Conservation (phyloP, 2,329 filamentous ascomycete species). For the Ascochyta clinopodiicola region DNA sequence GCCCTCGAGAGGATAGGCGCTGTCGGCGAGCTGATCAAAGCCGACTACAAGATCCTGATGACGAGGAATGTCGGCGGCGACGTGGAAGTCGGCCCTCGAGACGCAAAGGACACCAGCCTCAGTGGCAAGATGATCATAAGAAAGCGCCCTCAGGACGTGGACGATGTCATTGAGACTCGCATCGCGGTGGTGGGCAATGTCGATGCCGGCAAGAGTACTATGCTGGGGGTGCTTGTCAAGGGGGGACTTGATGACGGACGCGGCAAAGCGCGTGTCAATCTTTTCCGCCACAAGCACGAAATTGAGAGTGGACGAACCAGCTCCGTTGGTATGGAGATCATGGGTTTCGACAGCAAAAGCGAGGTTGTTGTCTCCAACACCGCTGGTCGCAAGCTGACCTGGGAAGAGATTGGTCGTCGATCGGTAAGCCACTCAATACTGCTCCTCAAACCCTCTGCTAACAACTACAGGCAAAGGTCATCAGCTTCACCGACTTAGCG, state of each 20-base stretch:
- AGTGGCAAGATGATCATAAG: conserved; percentile 89
- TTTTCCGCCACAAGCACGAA: conserved; percentile 98
- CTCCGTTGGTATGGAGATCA: conserved; percentile 95
- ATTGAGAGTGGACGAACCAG: conserved; percentile 94
- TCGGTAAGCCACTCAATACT: conserved; percentile 59
- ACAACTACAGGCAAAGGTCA: conserved; percentile 75
- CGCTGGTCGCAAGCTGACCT: conserved; percentile 85
- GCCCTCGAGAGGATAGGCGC: conserved; percentile 71
- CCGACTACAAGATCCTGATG: conserved; percentile 81
- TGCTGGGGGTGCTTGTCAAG: conserved; percentile 94
- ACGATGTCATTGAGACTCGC: conserved; percentile 92
- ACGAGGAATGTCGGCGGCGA: conserved; percentile 88
- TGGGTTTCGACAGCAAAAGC: conserved; percentile 91
- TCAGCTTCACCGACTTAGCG: conserved; percentile 93
- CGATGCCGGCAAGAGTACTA: conserved; percentile 95
- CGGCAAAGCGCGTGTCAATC: conserved; percentile 90
- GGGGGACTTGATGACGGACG: conserved; percentile 93
- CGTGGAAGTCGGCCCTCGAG: conserved; percentile 70
- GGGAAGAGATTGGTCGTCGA: conserved; percentile 96
- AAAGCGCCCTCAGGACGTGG: conserved; percentile 72
- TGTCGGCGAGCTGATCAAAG: conserved; percentile 69
- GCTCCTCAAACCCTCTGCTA: conserved; percentile 7
- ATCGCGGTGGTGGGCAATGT: conserved; percentile 98
- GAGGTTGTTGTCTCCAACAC: conserved; percentile 81
- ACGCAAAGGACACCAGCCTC: conserved; percentile 73